Evolutionary conservation across 2,329 filamentous ascomycete species (phyloP), one percentile per base, ranked within the genome.

Genomic region (Apiospora rasikravindrae): DNA sequence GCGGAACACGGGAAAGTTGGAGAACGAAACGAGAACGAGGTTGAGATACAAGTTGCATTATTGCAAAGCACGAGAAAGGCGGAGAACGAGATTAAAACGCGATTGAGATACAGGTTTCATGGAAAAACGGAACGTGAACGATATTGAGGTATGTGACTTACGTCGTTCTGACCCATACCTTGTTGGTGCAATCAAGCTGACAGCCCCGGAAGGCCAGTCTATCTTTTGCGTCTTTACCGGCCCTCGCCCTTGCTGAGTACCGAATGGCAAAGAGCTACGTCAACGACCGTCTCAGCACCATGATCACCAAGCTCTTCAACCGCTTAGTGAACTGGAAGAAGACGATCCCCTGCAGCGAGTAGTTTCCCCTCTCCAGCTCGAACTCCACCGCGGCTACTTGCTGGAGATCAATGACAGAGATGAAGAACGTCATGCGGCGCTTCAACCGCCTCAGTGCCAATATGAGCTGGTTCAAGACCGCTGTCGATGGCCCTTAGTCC

Each of bases 261-360:
- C 16, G 61, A 2, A 42, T 71, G 6, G 42, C 57, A 14, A 11
- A 26, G 16, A 4, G 10, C 10, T 29, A 19, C 19, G 44, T 51
- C 53, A 66, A 67, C 11, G 42, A 37, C 8, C 26, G n/a, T 26
- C 4, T 71, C 2, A 29, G n/a, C 24, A 22, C 14, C 8, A 67
- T 71, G 53, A 11, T 71, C 57, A 71, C n/a, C 10, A 29, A 7
- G 1, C n/a, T 26, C 33, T 40, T 71, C 40, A 26, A 44, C 42
- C 40, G 26, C 6, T 6, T 71, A 42, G 8, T 26, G 8, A 29
- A 45, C 42, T 67, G 57, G 69, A 71, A 71, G 40, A 49, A 47
- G 42, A 19, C 22, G 19, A 40, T 40, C 19, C 19, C 29, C 7
- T 3, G 29, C 22, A 24, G 3, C 11, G 5, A 45, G 7, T 14